Base-by-base conservation (phyloP, 257 asterid species). In the Marsdenia floribunda region DNA sequence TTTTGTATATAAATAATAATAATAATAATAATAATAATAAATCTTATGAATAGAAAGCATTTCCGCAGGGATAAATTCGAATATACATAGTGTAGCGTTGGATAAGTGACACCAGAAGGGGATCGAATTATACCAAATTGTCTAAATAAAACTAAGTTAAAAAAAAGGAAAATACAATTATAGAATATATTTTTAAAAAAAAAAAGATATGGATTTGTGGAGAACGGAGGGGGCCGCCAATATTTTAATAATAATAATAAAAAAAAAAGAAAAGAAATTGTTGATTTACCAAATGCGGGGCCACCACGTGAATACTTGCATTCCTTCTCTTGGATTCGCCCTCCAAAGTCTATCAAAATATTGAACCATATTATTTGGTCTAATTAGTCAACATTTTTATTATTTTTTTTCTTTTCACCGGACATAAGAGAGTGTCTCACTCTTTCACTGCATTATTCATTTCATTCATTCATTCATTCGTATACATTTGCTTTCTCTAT, bases 241-340 rank as follows among this genome's bases (percentile, higher is more conserved):
- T 75, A 75, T 75, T 29, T 82, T 82, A 82, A 76, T 79, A 79
- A 80, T 76, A 76, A 82, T 63, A 61, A 21, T 44, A 44, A 6
- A 44, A 6, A 44, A 44, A 6, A 44, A 6, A 44, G 8, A 44
- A 44, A 7, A 11, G 0, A 44, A 11, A 2, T 44, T 44, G 3
- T 67, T 58, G 78, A 53, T 55, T 42, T 68, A 64, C 19, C 3
- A 0, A 3, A 5, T 44, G 49, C 49, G 74, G 86, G 77, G 75
- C 86, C 86, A 76, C 86, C 82, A 79, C 81, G 75, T 77, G 83
- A 69, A 77, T 70, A 64, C 57, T 73, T 24, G 46, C 52, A 35
- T 49, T 55, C 18, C 52, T 37, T 42, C 54, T n/a, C 64, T 75
- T 60, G 52, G 72, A 44, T 40, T 60, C 57, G 33, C 19, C 13